phyloP scores from a whole-genome alignment of 1,284 basidiomycete species.

The Leccinum olivaceoglutinosum region DNA sequence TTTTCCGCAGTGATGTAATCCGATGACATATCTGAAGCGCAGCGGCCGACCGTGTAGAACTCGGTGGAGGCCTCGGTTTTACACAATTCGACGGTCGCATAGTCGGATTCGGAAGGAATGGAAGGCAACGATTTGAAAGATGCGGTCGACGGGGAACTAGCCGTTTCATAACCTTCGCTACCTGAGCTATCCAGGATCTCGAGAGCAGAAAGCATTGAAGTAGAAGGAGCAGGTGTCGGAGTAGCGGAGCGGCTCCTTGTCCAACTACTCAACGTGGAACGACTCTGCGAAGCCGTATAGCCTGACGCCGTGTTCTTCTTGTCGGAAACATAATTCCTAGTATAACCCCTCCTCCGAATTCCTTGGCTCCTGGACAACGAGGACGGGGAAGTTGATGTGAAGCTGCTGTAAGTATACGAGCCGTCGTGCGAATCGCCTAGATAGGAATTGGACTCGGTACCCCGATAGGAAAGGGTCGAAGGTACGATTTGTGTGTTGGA shows the following conservation, averaged over 20 bases:
- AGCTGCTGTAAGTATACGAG: conserved; percentile 28
- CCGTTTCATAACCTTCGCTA: conserved; percentile 31
- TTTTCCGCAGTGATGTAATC: conserved; percentile 45
- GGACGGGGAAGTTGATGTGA: conserved; percentile 30
- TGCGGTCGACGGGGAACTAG: conserved; percentile 36
- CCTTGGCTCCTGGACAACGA: conserved; percentile 52
- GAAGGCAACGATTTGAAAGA: conserved; percentile 41
- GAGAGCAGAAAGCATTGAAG: conserved; percentile 23
- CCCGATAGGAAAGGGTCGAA: conserved; percentile 51
- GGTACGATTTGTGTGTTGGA: conserved; percentile 43
- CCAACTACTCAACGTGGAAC: conserved; percentile 32
- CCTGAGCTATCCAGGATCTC: conserved; percentile 29
- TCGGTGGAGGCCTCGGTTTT: conserved; percentile 40
- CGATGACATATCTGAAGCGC: conserved; percentile 31
- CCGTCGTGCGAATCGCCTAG: conserved; percentile 53
- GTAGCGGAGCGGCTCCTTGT: conserved; percentile 30
- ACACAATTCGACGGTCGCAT: conserved; percentile 46
- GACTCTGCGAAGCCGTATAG: conserved; percentile 28
- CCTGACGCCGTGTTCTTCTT: conserved; percentile 45
- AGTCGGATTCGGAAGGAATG: conserved; percentile 50
- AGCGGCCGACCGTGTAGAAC: conserved; percentile 43
- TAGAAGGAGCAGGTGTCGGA: conserved; percentile 27
- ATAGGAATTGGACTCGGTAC: conserved; percentile 50
- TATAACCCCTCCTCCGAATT: conserved; percentile 48
- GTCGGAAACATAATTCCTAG: conserved; percentile 39